A percentile compares a stretch with the other conserved stretches of the same genome.
Conservation (phyloP, 75 land plant genomes). For the Picea sitchensis region DNA sequence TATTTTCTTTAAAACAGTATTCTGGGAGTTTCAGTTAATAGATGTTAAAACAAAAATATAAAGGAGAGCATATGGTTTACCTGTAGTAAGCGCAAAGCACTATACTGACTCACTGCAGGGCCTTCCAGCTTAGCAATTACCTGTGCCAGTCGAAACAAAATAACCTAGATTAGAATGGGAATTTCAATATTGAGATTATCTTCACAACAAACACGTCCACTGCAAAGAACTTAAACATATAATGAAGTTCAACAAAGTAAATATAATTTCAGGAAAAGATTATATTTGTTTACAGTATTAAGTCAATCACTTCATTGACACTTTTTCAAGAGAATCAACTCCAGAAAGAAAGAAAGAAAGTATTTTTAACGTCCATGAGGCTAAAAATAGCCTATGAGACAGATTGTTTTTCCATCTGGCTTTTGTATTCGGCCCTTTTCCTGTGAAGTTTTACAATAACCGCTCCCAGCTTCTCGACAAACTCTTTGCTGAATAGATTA, state of each 20-base stretch:
- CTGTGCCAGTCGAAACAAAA: conserved; percentile 30
- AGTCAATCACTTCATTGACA: background rate
- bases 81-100: conserved; percentile 92
- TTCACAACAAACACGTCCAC: background rate
- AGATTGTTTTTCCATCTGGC: too few relatives aligned
- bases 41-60: background rate
- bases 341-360: too few relatives aligned
- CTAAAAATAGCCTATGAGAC: too few relatives aligned
- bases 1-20: background rate
- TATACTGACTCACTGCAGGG: conserved; percentile 91
- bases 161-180: background rate
- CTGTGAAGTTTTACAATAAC: too few relatives aligned
- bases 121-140: conserved; percentile 99
- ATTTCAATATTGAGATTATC: background rate
- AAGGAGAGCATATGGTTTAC: conserved; percentile 23
- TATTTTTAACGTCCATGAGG: too few relatives aligned
- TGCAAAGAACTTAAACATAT: background rate
- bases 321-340: background rate
- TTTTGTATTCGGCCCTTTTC: too few relatives aligned
- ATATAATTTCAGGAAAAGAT: too few relatives aligned
- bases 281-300: background rate
- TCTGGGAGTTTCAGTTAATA: background rate
- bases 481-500: too few relatives aligned
- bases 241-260: too few relatives aligned
- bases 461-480: too few relatives aligned